Conservation (phyloP, 768 basidiomycete genomes). For the Collybia mongolica region DNA sequence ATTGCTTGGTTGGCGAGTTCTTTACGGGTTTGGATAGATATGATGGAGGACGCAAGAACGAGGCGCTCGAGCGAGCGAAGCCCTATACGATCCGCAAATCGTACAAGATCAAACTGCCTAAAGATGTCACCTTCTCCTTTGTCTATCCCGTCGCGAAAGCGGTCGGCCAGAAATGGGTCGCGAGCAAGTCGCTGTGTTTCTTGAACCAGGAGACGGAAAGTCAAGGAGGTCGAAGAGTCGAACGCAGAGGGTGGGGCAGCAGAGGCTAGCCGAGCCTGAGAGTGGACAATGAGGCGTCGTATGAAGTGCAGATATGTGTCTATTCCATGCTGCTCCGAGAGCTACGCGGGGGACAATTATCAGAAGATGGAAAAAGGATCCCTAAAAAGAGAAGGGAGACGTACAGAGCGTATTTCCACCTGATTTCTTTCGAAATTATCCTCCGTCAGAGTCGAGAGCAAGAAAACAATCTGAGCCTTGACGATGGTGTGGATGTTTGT, state of each 20-base stretch:
- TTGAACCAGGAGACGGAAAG: constrained; percentile 83
- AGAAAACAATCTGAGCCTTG: constrained; percentile 96
- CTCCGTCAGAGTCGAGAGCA: constrained; percentile 93
- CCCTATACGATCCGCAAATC: constrained; percentile 81
- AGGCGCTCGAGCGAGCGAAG: constrained; percentile 78
- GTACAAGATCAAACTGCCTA: constrained; percentile 77
- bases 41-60: constrained; percentile 73
- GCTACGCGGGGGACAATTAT: constrained; percentile 43
- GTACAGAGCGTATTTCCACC: constrained; percentile 89
- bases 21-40: constrained; percentile 55
- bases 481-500: constrained; percentile 91
- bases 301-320: constrained; percentile 98
- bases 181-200: constrained; percentile 88
- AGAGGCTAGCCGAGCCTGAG: constrained; percentile 67
- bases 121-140: constrained; percentile 85
- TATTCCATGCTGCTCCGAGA: constrained; percentile 94
- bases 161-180: constrained; percentile 87
- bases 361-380: constrained; percentile 10
- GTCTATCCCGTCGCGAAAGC: constrained; percentile 88
- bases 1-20: constrained; percentile 65
- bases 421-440: constrained; percentile 96
- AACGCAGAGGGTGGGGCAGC: constrained; percentile 60
- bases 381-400: constrained; percentile 30
- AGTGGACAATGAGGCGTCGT: constrained; percentile 89
- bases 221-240: constrained; percentile 74